phyloP scores from a whole-genome alignment of 108 stramenopile species.

The Craspedostauros australis region DNA sequence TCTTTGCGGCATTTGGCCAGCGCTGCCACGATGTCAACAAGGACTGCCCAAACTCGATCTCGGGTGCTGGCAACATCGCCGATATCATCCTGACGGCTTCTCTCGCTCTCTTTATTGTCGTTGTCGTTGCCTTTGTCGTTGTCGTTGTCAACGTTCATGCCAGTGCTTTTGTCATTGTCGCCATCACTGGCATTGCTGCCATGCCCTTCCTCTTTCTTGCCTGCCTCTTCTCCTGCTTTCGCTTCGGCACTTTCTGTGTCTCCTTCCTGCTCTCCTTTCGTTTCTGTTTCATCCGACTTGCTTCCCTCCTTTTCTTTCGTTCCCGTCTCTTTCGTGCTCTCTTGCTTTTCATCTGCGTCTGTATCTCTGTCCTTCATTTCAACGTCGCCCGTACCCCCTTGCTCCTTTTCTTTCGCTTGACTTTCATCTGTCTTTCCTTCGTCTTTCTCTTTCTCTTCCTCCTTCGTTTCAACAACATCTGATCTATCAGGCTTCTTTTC shows the following conservation, averaged over 20 bases:
- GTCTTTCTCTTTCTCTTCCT: not conserved
- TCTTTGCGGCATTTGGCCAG: constrained; percentile 55
- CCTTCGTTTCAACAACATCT: not conserved
- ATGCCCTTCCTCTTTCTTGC: constrained; percentile 1
- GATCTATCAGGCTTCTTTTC: not conserved
- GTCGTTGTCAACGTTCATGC: too few relatives aligned
- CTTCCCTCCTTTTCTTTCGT: not conserved
- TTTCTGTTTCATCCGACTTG: not conserved
- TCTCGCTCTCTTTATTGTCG: not conserved
- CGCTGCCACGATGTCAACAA: constrained; percentile 64
- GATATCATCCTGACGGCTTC: too few relatives aligned
- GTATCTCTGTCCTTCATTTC: not conserved
- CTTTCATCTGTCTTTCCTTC: not conserved
- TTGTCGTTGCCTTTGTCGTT: too few relatives aligned
- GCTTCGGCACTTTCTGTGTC: not conserved
- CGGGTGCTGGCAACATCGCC: constrained; percentile 5
- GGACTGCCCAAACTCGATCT: constrained; percentile 54
- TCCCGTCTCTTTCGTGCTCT: not conserved
- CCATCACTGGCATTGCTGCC: not conserved
- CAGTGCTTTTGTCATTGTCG: too few relatives aligned
- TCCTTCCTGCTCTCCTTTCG: constrained; percentile 8
- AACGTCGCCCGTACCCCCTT: not conserved
- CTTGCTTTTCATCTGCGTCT: not conserved
- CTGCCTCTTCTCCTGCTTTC: not conserved
- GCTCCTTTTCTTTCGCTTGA: not conserved